Evolutionary conservation across 345 rosid species (phyloP).

Genomic region (Syzygium oleosum): DNA sequence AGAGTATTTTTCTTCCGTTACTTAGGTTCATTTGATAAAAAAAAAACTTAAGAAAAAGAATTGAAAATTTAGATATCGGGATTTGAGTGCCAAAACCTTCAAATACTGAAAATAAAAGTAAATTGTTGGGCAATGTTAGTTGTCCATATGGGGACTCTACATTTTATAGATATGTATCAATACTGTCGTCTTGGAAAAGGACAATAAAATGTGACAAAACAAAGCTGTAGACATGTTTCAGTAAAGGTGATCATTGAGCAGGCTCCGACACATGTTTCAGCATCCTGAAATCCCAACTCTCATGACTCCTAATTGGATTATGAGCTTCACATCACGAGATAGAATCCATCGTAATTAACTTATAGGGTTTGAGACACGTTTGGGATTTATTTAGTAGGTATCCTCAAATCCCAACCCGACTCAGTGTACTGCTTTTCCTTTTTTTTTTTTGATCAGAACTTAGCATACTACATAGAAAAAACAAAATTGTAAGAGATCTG

Average conservation of each 20-base stretch:
- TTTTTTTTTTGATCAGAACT: background rate
- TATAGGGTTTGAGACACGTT: background rate
- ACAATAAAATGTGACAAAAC: background rate
- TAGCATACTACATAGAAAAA: background rate
- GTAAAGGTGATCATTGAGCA: background rate
- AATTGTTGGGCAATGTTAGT: background rate
- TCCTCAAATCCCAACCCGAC: background rate
- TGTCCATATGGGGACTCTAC: background rate
- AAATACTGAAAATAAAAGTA: background rate
- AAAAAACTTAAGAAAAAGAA: background rate
- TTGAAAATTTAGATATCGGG: background rate
- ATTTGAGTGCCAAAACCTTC: background rate
- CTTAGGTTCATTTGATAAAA: background rate
- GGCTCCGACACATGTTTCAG: background rate
- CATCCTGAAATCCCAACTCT: background rate
- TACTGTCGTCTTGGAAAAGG: background rate
- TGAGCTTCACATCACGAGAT: background rate
- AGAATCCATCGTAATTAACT: accelerated
- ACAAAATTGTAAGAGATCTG: background rate
- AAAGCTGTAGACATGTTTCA: background rate
- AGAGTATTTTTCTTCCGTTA: background rate
- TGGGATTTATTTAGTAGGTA: background rate
- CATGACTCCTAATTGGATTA: background rate
- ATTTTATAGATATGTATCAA: background rate
- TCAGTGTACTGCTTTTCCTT: background rate